Evolutionary conservation across 1,139 yeast genomes (phyloP), one percentile per base, ranked within the genome.

Genomic region (Candida tetrigidarum): DNA sequence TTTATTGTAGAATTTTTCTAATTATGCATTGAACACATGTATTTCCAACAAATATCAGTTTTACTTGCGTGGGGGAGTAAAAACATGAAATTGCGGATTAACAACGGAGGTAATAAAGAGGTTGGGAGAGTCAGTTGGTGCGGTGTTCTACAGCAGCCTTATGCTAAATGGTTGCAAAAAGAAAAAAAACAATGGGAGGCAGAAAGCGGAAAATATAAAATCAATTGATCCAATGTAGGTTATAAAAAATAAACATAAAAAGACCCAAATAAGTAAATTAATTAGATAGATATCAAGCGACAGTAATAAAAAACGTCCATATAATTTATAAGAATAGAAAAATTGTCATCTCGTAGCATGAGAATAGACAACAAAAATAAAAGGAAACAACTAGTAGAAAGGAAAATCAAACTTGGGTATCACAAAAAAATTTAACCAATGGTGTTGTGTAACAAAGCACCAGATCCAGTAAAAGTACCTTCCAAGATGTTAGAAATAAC

Each of bases 341-440:
- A 29, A 27, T 3, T 20, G 26, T 20, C 27, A 33, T 33, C 37
- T 33, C 37, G 29, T 27, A 27, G 29, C 29, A 27, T 27, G 29
- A n/a, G 29, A 27, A 4, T n/a, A 27, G 6, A 27, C 14, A 7
- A 9, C 15, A 4, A 12, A n/a, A 12, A 27, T 7, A 15, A 29
- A 29, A 15, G 32, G 2, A 7, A 25, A 25, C 28, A 27, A n/a
- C n/a, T n/a, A n/a, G 12, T 10, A 26, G 29, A 29, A 9, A 29
- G 20, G 15, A 16, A 11, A 32, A 11, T 6, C 14, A 3, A 10
- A 5, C 14, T 29, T 14, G 18, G 18, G 18, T 12, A 28, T 9
- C 18, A n/a, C n/a, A n/a, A n/a, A n/a, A 11, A 7, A 18, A 11
- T 32, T 38, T 38, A 25, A 38, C 41, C 41, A 29, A 38, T 25